A percentile compares a stretch with the other conserved stretches of the same genome.
Conservation (phyloP, 371 early-diverging fungal genomes). For the Smittium mucronatum region DNA sequence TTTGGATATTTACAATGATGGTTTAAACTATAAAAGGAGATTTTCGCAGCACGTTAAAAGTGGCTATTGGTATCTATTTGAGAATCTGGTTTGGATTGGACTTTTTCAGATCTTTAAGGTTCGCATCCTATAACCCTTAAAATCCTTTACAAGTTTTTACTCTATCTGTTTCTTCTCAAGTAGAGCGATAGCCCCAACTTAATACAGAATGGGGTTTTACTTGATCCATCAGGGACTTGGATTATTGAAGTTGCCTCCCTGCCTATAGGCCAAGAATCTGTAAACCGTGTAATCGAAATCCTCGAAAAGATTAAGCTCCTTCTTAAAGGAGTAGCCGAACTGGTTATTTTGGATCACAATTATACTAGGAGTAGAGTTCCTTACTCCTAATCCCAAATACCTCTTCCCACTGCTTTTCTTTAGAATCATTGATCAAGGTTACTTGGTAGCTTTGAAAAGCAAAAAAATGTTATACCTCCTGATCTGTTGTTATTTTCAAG, state of each 20-base stretch:
- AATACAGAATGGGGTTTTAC: not conserved
- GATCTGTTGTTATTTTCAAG: too few species aligned
- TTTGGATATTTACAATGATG: too few species aligned
- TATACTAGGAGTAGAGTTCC: constrained; percentile 27
- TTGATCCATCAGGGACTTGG: constrained; percentile 25
- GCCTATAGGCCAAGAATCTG: constrained; percentile 26
- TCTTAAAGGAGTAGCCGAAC: constrained; percentile 26
- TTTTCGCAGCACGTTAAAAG: constrained; percentile 26
- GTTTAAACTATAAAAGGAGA: too few species aligned
- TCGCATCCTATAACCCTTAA: too few species aligned
- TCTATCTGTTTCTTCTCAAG: not conserved
- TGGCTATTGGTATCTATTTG: constrained; percentile 32
- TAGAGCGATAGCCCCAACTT: not conserved
- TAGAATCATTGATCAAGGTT: too few species aligned
- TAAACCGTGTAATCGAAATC: constrained; percentile 23
- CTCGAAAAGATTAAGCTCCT: constrained; percentile 24
- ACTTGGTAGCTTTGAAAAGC: too few species aligned
- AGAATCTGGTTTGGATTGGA: constrained; percentile 17
- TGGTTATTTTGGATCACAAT: constrained; percentile 29
- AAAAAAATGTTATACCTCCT: too few species aligned
- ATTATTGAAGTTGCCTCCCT: constrained; percentile 24
- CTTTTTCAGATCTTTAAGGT: constrained; percentile 2
- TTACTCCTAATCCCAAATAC: constrained; percentile 9
- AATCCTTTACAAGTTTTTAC: too few species aligned
- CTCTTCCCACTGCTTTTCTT: not conserved